Base-by-base conservation (phyloP, 208 protist species). In the Jaenimonas drosophilae region DNA sequence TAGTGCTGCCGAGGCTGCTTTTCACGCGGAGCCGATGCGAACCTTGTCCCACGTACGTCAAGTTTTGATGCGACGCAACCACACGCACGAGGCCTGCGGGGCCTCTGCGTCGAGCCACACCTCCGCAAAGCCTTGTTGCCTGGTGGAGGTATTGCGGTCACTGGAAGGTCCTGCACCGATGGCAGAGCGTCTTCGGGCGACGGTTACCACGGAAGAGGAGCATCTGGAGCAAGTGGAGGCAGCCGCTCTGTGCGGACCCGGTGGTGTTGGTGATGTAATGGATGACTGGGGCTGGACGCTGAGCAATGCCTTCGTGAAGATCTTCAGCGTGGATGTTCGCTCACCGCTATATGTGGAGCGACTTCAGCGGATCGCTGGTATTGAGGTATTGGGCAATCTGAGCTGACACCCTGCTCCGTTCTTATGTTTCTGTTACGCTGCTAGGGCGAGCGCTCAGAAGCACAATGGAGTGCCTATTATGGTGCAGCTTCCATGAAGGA, bases 231-330 rank as follows among this genome's bases (percentile, higher is more conserved):
- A 32, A 6, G 42, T 34, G 31, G 11, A 16, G 31, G 11, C 11
- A 34, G 31, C n/a, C n/a, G n/a, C n/a, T n/a, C n/a, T 16, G 14
- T 34, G 11, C 11, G 31, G 14, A 34, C 11, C 9, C n/a, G 59
- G 46, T 26, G 56, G 60, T 2, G 20, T 50, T 4, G 64, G 40
- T 12, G 63, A 76, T 37, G 59, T 69, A 11, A 37, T 49, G 9
- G 58, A 83, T 38, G 82, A 91, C 61, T 91, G 82, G 78, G 82
- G 82, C 28, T 91, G 82, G 78, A 79, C 71, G 0, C 69, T 86
- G 7, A 24, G 54, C 3, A 82, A 76, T 36, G 45, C 41, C 25
- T 61, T 70, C 36, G 74, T 91, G 24, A 78, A 76, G 38, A 75
- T 91, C 47, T 87, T 91, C 43, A 83, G 77, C 9, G 49, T 70